Conservation (phyloP, 495 filamentous ascomycete species). For the Aspergillus asperescens region DNA sequence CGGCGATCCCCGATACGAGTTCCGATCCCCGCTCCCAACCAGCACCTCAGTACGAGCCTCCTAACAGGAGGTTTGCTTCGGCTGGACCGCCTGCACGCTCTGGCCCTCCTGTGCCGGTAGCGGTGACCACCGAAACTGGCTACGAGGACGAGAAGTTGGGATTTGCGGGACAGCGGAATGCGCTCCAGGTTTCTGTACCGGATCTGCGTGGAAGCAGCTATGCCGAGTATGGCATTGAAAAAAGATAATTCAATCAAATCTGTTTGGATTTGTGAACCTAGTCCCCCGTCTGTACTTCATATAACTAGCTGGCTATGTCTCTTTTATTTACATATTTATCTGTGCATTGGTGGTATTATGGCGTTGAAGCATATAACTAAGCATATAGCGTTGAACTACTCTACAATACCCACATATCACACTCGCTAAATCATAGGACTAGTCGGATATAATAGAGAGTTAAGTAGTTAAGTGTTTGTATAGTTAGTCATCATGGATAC, state of each 20-base stretch:
- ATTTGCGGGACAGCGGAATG: constrained; percentile 40
- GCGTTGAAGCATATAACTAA: too few species aligned
- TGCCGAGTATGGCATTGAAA: constrained; percentile 38
- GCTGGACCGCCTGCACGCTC: not conserved
- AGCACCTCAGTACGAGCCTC: constrained; percentile 27
- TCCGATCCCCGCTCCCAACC: constrained; percentile 9
- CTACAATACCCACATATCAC: too few species aligned
- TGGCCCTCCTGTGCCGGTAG: not conserved
- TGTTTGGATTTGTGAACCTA: too few species aligned
- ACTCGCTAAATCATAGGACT: too few species aligned
- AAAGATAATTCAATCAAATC: constrained; percentile 17
- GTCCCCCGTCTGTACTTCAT: too few species aligned
- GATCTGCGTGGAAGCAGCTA: constrained; percentile 33
- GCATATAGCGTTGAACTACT: too few species aligned
- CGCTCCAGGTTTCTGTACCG: constrained; percentile 24
- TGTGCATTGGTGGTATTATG: too few species aligned
- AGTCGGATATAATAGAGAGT: too few species aligned
- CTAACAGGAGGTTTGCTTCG: not conserved
- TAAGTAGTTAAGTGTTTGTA: too few species aligned
- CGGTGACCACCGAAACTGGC: constrained; percentile 1
- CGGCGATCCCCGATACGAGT: constrained; percentile 21
- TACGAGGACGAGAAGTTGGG: constrained; percentile 43
- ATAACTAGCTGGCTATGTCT: too few species aligned
- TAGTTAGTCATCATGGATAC: too few species aligned
- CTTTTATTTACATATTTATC: too few species aligned